Evolutionary conservation across 768 basidiomycete genomes (phyloP).

Genomic region (Thelephora aurantiotincta): DNA sequence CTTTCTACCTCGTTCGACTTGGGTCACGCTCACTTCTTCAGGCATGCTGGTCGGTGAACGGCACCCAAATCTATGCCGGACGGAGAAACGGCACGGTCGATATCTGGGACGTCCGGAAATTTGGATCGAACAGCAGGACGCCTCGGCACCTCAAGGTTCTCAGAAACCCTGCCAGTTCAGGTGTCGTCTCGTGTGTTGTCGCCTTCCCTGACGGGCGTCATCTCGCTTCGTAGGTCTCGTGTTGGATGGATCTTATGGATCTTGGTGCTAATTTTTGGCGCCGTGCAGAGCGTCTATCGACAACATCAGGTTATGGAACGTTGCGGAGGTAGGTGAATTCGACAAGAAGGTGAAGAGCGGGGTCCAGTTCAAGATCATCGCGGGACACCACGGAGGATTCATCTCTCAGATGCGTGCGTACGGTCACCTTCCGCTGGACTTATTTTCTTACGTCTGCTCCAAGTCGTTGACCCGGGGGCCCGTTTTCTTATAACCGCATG

Average conservation of each 20-base stretch:
- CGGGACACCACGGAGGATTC: conserved; percentile 91
- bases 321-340: conserved; percentile 56
- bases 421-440: conserved; percentile 1
- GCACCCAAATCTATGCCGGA: conserved; percentile 80
- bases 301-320: conserved; percentile 90
- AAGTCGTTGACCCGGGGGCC: conserved; percentile 78
- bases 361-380: conserved; percentile 87
- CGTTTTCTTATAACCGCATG: conserved; percentile 84
- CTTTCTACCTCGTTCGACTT: background rate
- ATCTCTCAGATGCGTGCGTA: conserved; percentile 85
- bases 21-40: conserved; percentile 19
- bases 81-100: conserved; percentile 84
- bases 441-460: conserved; percentile 2
- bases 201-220: conserved; percentile 89
- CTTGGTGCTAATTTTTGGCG: conserved; percentile 1
- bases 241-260: conserved; percentile 4
- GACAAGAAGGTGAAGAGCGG: conserved; percentile 58
- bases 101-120: conserved; percentile 85
- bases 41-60: conserved; percentile 92
- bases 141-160: conserved; percentile 73
- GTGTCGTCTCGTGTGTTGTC: conserved; percentile 82
- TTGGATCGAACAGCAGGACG: conserved; percentile 46
- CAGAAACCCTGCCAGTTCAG: conserved; percentile 77
- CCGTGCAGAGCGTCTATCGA: conserved; percentile 70
- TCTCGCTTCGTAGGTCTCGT: conserved; percentile 61